These are phyloP conservation scores for Fusarium sp. DNA, from an alignment of 2,329 filamentous ascomycete genomes.

Conservation along the genomic window DNA sequence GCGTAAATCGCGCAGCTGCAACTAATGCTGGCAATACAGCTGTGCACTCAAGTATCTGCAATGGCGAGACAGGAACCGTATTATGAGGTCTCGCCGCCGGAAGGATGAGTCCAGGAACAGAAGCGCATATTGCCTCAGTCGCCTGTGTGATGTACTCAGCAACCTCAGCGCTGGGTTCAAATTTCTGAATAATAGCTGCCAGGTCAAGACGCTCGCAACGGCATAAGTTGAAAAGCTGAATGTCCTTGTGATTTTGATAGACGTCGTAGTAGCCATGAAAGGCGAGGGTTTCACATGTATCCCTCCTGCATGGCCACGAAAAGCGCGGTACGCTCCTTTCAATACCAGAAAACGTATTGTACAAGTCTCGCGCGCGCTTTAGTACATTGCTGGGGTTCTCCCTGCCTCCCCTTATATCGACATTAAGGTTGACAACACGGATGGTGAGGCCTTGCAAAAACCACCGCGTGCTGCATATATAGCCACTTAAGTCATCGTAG, in stretches of 20 bases:
- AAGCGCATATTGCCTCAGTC: background rate
- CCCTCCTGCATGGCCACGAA: background rate
- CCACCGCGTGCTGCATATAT: too few species aligned
- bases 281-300: background rate
- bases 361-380: background rate
- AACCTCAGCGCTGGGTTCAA: too few species aligned
- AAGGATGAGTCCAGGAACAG: background rate
- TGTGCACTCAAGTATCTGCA: background rate
- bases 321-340: background rate
- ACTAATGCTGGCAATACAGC: background rate
- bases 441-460: background rate
- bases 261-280: background rate
- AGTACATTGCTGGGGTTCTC: too few species aligned
- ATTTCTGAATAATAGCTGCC: background rate
- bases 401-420: too few species aligned
- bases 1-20: background rate
- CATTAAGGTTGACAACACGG: too few species aligned
- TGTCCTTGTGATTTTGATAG: background rate
- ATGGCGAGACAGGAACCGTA: background rate
- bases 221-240: too few species aligned
- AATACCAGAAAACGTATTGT: accelerated
- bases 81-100: background rate
- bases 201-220: too few species aligned
- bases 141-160: background rate
- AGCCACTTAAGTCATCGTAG: background rate